These are phyloP conservation scores for Orbilia ellipsospora DNA, from an alignment of 2,329 filamentous ascomycete species.

Conservation along the genomic window DNA sequence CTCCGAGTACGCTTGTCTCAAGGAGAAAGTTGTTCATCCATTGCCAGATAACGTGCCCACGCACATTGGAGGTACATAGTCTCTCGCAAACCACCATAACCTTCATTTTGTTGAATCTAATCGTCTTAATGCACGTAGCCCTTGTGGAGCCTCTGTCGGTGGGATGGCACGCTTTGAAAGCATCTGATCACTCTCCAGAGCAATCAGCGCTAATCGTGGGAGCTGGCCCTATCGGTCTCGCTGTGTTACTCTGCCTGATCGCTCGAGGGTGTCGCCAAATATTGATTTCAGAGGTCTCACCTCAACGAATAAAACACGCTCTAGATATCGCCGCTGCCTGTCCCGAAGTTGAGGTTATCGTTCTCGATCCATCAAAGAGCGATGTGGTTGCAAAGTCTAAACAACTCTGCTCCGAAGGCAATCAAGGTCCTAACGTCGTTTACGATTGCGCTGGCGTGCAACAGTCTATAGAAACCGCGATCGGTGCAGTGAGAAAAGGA, in stretches of 20 bases:
- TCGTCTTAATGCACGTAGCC: conserved; percentile 62
- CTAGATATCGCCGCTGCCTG: conserved; percentile 35
- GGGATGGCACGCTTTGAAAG: conserved; percentile 71
- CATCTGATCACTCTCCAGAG: conserved; percentile 64
- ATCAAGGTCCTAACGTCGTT: conserved; percentile 40
- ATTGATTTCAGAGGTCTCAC: conserved; percentile 70
- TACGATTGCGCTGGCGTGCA: conserved; percentile 50
- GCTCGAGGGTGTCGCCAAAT: conserved; percentile 68
- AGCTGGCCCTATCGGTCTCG: conserved; percentile 73
- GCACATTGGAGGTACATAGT: conserved; percentile 64
- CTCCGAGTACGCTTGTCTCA: conserved; percentile 65
- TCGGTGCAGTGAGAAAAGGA: conserved; percentile 42
- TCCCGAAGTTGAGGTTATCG: conserved; percentile 37
- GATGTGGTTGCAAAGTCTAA: conserved; percentile 44
- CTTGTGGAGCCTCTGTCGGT: conserved; percentile 73
- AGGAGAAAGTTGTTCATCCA: conserved; percentile 67
- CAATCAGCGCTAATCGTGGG: conserved; percentile 70
- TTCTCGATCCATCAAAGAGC: conserved; percentile 36
- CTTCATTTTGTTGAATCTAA: conserved; percentile 59
- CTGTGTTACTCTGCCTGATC: conserved; percentile 70
- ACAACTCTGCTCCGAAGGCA: conserved; percentile 39
- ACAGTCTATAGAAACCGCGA: conserved; percentile 44
- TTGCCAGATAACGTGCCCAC: conserved; percentile 65
- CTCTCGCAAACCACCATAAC: conserved; percentile 21
- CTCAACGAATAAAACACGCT: conserved; percentile 47